Evolutionary conservation across 2,329 filamentous ascomycete species (phyloP).

Genomic region (Ascochyta clinopodiicola): DNA sequence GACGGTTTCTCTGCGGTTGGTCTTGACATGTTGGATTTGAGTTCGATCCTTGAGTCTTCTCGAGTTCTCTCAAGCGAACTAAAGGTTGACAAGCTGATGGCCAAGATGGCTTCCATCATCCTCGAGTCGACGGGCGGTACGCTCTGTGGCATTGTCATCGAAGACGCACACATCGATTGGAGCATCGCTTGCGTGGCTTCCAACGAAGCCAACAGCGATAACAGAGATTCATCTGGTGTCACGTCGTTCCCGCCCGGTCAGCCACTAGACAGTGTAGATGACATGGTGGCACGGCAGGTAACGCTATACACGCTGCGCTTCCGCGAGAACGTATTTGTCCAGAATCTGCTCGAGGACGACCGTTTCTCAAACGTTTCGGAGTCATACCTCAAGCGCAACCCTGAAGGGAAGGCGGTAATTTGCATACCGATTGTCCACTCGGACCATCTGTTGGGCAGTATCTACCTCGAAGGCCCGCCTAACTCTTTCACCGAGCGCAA

Average conservation of each 20-base stretch:
- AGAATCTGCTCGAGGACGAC: slow-evolving; percentile 76
- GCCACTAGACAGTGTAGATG: slow-evolving; percentile 66
- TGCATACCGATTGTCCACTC: slow-evolving; percentile 81
- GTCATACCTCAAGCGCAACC: slow-evolving; percentile 71
- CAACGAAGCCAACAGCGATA: slow-evolving; percentile 58
- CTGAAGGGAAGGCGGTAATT: slow-evolving; percentile 75
- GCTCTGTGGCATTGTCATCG: slow-evolving; percentile 75
- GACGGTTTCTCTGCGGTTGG: slow-evolving; percentile 69
- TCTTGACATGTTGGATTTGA: slow-evolving; percentile 82
- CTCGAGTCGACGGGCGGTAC: slow-evolving; percentile 78
- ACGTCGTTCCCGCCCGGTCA: slow-evolving; percentile 70
- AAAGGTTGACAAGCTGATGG: slow-evolving; percentile 75
- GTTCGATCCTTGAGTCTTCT: slow-evolving; percentile 78
- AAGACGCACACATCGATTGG: slow-evolving; percentile 71
- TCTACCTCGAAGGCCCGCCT: slow-evolving; percentile 80
- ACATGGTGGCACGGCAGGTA: slow-evolving; percentile 76
- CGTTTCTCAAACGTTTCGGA: slow-evolving; percentile 78
- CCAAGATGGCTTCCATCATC: slow-evolving; percentile 83
- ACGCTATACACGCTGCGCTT: slow-evolving; percentile 79
- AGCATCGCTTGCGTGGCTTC: slow-evolving; percentile 76
- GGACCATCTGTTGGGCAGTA: slow-evolving; percentile 72
- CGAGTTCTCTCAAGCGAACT: slow-evolving; percentile 82
- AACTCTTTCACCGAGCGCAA: slow-evolving; percentile 78
- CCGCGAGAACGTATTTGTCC: slow-evolving; percentile 75
- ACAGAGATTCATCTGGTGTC: slow-evolving; percentile 55